These are phyloP conservation scores for Hirsutella rhossiliensis DNA, from an alignment of 2,329 filamentous ascomycete genomes.

Conservation along the genomic window DNA sequence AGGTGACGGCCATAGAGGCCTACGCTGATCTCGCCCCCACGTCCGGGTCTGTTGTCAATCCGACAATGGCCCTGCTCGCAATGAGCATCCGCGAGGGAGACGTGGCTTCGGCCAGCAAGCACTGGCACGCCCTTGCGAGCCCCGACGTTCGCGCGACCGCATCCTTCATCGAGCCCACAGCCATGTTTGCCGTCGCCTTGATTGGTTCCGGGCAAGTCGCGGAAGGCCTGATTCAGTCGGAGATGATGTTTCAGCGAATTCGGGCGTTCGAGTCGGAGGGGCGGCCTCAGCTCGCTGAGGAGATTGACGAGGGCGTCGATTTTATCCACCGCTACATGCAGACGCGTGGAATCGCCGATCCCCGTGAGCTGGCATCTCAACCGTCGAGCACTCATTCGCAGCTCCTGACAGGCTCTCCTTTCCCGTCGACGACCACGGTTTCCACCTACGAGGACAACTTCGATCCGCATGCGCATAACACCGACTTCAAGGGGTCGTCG, in stretches of 20 bases:
- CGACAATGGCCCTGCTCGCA: constrained; percentile 73
- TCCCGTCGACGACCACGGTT: constrained; percentile 40
- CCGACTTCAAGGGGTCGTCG: constrained; percentile 87
- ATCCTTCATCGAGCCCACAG: constrained; percentile 71
- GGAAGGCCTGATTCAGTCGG: constrained; percentile 68
- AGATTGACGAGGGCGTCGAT: constrained; percentile 78
- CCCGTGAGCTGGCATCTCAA: constrained; percentile 38
- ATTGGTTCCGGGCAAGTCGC: constrained; percentile 74
- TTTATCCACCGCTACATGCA: constrained; percentile 51
- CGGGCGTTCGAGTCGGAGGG: constrained; percentile 43
- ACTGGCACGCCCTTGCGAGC: constrained; percentile 64
- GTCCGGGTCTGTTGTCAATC: constrained; percentile 35
- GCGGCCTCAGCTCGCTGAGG: constrained; percentile 52
- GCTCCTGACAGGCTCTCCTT: constrained; percentile 32
- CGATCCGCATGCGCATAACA: constrained; percentile 82
- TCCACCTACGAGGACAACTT: constrained; percentile 67
- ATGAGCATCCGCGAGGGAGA: constrained; percentile 77
- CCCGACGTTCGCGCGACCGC: constrained; percentile 46
- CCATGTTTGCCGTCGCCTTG: constrained; percentile 83
- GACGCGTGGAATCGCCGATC: constrained; percentile 39
- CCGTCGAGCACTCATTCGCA: constrained; percentile 30
- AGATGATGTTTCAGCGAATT: constrained; percentile 79
- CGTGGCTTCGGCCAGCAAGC: constrained; percentile 62
- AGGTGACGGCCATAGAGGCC: constrained; percentile 53
- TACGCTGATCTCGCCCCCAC: constrained; percentile 46